These are phyloP conservation scores for Naumovozyma baii DNA, from an alignment of 805 yeast genomes.

Conservation along the genomic window DNA sequence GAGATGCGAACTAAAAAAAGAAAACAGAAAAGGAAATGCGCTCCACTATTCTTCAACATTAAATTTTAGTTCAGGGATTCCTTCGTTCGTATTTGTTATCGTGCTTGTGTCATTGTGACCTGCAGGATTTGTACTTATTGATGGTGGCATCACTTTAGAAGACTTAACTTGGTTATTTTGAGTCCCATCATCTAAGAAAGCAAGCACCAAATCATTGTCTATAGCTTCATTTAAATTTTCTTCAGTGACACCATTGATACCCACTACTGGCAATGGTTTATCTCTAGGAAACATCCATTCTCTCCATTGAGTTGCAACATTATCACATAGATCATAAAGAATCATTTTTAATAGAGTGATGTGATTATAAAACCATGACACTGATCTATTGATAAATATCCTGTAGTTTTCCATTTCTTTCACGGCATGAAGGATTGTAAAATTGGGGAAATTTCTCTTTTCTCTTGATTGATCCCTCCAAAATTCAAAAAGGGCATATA, in stretches of 20 bases:
- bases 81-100: background rate
- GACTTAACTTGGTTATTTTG: conserved; percentile 22
- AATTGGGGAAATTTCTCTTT: conserved; percentile 23
- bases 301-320: conserved; percentile 28
- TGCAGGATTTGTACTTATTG: too few species aligned
- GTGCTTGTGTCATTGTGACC: background rate
- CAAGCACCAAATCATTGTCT: conserved; percentile 23
- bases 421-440: conserved; percentile 28
- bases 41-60: background rate
- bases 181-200: conserved; percentile 25
- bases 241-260: conserved; percentile 5
- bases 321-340: conserved; percentile 28
- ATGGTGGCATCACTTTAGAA: conserved; percentile 14
- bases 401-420: conserved; percentile 31
- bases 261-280: conserved; percentile 20
- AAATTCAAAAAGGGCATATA: conserved; percentile 29
- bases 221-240: conserved; percentile 23
- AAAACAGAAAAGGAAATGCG: too few species aligned
- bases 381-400: conserved; percentile 29
- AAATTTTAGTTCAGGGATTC: background rate
- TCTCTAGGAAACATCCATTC: conserved; percentile 30
- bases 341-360: conserved; percentile 30
- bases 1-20: too few species aligned
- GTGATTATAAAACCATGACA: conserved; percentile 32
- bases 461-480: conserved; percentile 31